Evolutionary conservation across 495 filamentous ascomycete genomes (phyloP), one percentile per base, ranked within the genome.

Genomic region (Alectoria sarmentosa): DNA sequence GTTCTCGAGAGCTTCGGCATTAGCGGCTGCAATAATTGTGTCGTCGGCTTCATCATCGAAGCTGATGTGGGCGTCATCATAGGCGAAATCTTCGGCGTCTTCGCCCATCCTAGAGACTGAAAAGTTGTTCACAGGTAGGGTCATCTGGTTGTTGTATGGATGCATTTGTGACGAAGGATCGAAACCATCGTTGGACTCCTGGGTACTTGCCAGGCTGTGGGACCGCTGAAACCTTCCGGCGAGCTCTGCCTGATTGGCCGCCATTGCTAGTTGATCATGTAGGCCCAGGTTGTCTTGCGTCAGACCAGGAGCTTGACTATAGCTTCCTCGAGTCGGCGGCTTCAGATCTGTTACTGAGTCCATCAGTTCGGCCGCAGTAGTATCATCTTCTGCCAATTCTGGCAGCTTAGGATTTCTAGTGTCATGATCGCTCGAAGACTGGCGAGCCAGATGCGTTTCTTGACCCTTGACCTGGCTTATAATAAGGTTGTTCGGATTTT

Each of bases 21-120:
- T 98, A 26, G 94, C 94, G 34, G 88, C 94, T 0, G 93, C 95
- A 65, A 98, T 91, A 71, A 98, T 95, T 49, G 84, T 82, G 67
- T 96, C 91, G 69, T 97, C 91, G 62, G 88, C 88, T 28, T 82
- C 80, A 59, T 79, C 82, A 39, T 75, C 72, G 42, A 79, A 74
- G 26, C 30, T 58, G 23, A 58, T 61, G 23, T 57, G 19, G 8
- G 60, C 69, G 60, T 87, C 82, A 32, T 85, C 83, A 58, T 84
- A 78, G 58, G 80, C 78, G 56, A 78, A 75, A 60, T 83, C 80
- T 5, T 66, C 44, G 13, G 21, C 44, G 38, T 76, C 77, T 26
- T 79, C 62, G 9, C 17, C 26, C 34, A 78, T 66, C 32, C 63
- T 44, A 73, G 58, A 8, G 46, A 28, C 34, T 69, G 65, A 11